Base-by-base conservation (phyloP, 2,329 filamentous ascomycete genomes). In the Aspergillus sp. region DNA sequence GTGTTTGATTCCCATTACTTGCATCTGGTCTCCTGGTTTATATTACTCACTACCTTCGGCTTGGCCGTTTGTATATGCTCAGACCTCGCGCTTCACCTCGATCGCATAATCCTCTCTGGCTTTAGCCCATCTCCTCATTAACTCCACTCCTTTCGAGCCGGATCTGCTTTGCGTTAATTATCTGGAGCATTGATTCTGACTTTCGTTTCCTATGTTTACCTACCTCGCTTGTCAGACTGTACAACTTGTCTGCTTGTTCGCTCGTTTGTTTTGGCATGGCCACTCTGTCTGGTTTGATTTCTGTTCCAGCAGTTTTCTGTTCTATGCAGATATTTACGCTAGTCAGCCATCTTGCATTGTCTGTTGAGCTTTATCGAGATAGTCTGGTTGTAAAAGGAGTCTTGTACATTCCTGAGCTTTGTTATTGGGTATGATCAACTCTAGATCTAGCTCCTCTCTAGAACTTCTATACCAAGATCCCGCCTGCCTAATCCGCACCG, bases 171-270 rank as follows among this genome's bases (percentile, higher is more conserved):
- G 30, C 35, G 34, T 31, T 38, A 32, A 15, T 34, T 35, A 15
- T 32, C 32, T 41, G 39, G 41, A 32, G 33, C 31, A 31, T 36
- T 36, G 32, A 32, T 37, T 26, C 34, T 24, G 30, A 28, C 13
- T n/a, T 33, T 33, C 8, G 10, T 47, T 47, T 43, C 45, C 35
- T 48, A 41, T 47, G 44, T 48, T 41, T 27, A 41, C 38, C 31
- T 36, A 30, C 41, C 13, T 29, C 15, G 8, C n/a, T 31, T 30
- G 33, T 34, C 32, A 36, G 29, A 30, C 28, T 39, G 33, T 39
- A 10, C 10, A 22, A 6, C 10, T 5, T 22, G 19, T 22, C 19
- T 22, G 19, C 6, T 22, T 22, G 19, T 22, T 22, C 19, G 10
- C 10, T 22, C 19, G 19, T 10, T 22, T n/a, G 6, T 22, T 22